phyloP scores from a whole-genome alignment of 768 basidiomycete species.

The Pilatotrama ljubarskyi region DNA sequence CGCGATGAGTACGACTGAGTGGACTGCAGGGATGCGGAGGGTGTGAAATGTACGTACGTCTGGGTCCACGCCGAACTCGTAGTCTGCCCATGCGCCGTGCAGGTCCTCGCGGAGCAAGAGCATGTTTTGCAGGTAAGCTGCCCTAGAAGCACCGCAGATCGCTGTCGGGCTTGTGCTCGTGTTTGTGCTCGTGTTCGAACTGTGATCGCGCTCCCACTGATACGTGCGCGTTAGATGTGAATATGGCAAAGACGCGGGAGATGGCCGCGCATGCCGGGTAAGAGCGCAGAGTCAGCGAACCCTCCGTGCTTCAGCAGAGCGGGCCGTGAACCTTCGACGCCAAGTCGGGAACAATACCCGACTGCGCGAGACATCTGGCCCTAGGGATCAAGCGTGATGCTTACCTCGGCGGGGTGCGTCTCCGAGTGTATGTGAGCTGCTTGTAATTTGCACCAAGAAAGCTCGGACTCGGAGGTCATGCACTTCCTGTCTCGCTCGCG shows the following conservation, averaged over 20 bases:
- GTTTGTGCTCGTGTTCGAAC: neutral
- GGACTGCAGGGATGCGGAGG: neutral
- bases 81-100: slow-evolving; percentile 28
- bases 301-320: no score
- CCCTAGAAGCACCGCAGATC: slow-evolving; percentile 14
- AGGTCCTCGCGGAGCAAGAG: slow-evolving; percentile 30
- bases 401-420: slow-evolving; percentile 3
- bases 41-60: slow-evolving; percentile 23
- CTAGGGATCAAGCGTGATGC: neutral
- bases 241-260: neutral
- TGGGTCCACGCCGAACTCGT: slow-evolving; percentile 31
- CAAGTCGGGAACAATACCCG: neutral
- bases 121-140: slow-evolving; percentile 32
- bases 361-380: slow-evolving; percentile 4
- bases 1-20: neutral
- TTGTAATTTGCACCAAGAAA: slow-evolving; percentile 4
- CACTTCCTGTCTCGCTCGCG: slow-evolving; percentile 3
- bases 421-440: neutral
- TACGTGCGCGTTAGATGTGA: neutral
- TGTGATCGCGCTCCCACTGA: neutral
- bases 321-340: neutral
- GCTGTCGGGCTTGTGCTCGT: neutral
- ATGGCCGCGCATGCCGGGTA: neutral
- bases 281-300: no score
- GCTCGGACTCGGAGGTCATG: neutral